Evolutionary conservation across 2,329 filamentous ascomycete genomes (phyloP), one percentile per base, ranked within the genome.

Genomic region (Phoma sp.): DNA sequence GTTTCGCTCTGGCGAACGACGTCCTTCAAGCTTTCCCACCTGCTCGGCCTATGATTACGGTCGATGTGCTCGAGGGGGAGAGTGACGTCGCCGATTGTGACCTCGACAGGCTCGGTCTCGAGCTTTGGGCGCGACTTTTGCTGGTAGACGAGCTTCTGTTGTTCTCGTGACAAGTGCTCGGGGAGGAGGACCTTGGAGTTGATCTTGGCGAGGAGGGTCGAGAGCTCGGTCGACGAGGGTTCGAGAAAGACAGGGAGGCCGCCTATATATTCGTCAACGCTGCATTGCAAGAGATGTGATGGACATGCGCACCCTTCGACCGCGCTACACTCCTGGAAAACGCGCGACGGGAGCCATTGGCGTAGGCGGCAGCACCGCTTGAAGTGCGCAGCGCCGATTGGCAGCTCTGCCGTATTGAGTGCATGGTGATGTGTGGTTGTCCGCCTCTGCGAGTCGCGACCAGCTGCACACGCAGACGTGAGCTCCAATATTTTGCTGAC

Each of bases 161-260:
- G 77, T 32, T 71, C 68, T 14, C 63, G 57, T 52, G 69, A 74
- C 46, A 82, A 74, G 63, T 79, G 76, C 6, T 50, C 49, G 12
- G 79, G 79, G 18, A 81, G 71, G 53, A 81, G 73, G 60, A 81
- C 64, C 43, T 77, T 76, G 38, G 67, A 69, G 57, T 80, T 79
- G 46, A 80, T 66, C 9, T 58, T 69, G 5, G 66, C 58, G 52
- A 82, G 76, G 29, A 78, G 57, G 17, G 62, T 42, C 42, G 77
- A 67, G 48, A 81, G 76, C 37, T 77, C 72, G 42, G 75, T 67
- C 12, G 71, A 73, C 10, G 77, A 74, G 10, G 78, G 72, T 29
- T 74, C 63, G 42, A 68, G 62, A 71, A 80, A 82, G 36, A 62
- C 60, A 15, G 79, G 78, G 5, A 80, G 67, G 32, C 67, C 60